Percentiles rank a stretch among this genome's conserved stretches.
phyloP scores from a whole-genome alignment of 1,284 basidiomycete species.

The Fomitopsis pinicola region DNA sequence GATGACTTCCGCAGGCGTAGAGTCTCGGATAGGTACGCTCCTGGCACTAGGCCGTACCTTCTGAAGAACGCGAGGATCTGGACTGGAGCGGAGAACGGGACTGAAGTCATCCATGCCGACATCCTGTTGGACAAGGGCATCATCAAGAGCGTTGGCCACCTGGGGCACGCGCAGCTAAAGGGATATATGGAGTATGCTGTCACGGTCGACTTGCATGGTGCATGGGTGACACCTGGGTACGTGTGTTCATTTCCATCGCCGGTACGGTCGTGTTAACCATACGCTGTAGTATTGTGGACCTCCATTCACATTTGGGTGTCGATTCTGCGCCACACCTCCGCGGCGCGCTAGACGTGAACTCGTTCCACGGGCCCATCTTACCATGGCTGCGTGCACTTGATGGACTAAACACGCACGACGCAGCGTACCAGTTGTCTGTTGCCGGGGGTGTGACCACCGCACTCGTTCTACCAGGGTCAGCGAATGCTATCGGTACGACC shows the following conservation, averaged over 20 bases:
- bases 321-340: constrained; percentile 32
- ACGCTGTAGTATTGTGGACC: constrained; percentile 43
- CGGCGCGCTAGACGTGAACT: constrained; percentile 38
- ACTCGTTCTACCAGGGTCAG: constrained; percentile 58
- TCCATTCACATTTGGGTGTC: constrained; percentile 63
- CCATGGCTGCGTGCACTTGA: constrained; percentile 51
- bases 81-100: constrained; percentile 38
- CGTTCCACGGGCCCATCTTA: constrained; percentile 35
- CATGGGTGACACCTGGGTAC: constrained; percentile 37
- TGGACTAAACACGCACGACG: constrained; percentile 42
- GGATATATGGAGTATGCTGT: constrained; percentile 15
- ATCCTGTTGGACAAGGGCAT: constrained; percentile 34
- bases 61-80: constrained; percentile 62
- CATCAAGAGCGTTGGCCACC: constrained; percentile 29
- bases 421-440: constrained; percentile 44
- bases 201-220: constrained; percentile 27
- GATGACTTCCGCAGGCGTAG: constrained; percentile 36
- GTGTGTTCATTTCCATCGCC: neutral
- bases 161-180: constrained; percentile 6
- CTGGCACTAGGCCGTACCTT: constrained; percentile 42
- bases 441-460: constrained; percentile 65
- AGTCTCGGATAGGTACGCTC: constrained; percentile 48
- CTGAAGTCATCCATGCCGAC: constrained; percentile 31
- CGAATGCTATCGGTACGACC: constrained; percentile 47
- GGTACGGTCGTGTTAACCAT: neutral